Base-by-base conservation (phyloP, 1,284 basidiomycete species). In the Ustilago tritici region DNA sequence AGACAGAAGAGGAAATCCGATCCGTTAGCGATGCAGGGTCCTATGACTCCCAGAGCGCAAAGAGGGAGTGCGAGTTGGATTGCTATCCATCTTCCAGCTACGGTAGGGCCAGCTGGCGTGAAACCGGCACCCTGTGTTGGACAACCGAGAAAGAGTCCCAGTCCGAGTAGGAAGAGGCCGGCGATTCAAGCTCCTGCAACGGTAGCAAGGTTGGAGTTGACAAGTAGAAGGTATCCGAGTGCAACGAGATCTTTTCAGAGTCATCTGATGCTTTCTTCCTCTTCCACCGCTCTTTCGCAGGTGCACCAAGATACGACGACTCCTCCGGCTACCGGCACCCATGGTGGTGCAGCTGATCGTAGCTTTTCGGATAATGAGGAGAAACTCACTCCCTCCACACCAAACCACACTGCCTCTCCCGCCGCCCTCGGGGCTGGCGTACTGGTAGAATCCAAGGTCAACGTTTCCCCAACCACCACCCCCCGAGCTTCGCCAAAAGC, bases 81-180 rank as follows among this genome's bases (percentile, higher is more conserved):
- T 28, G 3, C 23, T 28, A 28, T 28, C 23, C 23, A 28, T 1
- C 52, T 72, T 36, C 57, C 64, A 6, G 61, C 67, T 3, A 65
- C 70, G 6, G 67, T 76, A 4, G 43, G 43, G 11, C 43, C 43
- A 19, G 75, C 78, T 2, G 66, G 57, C 2, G 57, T 72, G 43
- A 86, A 86, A 63, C 84, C 84, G 7, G 82, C 84, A 14, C 84
- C 84, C 0, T 81, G 79, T 38, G 84, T 86, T 4, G 84, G 84
- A 2, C 84, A 86, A 57, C 84, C 84, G 14, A 67, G 84, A 41
- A 86, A 86, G 56, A 81, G 80, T 34, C 84, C 84, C 4, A 84
- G 79, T 12, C 82, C 82, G 0, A 70, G 59, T 2, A 66, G 82
- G 32, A 85, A 85, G 66, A 61, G 84, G 7, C 76, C 74, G 0